Percentiles rank a stretch among this genome's conserved stretches.
These are phyloP conservation scores for Usnea hakonensis DNA, from an alignment of 495 filamentous ascomycete genomes.

Conservation along the genomic window DNA sequence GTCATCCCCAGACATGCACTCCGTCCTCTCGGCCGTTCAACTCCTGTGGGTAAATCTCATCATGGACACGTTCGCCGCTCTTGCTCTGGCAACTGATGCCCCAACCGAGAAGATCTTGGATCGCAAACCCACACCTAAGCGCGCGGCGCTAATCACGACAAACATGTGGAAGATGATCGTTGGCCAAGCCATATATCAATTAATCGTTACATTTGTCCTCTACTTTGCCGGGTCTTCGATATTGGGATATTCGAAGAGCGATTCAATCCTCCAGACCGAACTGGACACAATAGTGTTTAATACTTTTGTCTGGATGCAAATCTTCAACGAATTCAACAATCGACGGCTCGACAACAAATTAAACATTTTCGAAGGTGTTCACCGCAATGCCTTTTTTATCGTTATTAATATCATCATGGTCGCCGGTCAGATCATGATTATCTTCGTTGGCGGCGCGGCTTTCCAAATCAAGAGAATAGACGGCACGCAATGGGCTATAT, in stretches of 20 bases:
- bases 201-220: slow-evolving; percentile 67
- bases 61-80: slow-evolving; percentile 86
- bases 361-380: slow-evolving; percentile 81
- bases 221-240: slow-evolving; percentile 63
- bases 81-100: slow-evolving; percentile 79
- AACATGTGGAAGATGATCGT: slow-evolving; percentile 98
- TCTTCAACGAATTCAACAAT: slow-evolving; percentile 94
- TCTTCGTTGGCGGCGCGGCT: slow-evolving; percentile 65
- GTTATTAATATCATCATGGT: slow-evolving; percentile 75
- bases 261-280: slow-evolving; percentile 36
- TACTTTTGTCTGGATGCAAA: slow-evolving; percentile 94
- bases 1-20: slow-evolving; percentile 53
- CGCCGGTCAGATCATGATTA: slow-evolving; percentile 70
- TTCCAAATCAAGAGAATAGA: slow-evolving; percentile 65
- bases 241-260: slow-evolving; percentile 43
- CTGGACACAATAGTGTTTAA: slow-evolving; percentile 80
- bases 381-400: slow-evolving; percentile 72
- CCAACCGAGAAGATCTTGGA: slow-evolving; percentile 71
- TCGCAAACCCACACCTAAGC: slow-evolving; percentile 76
- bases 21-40: slow-evolving; percentile 79
- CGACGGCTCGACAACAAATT: slow-evolving; percentile 80
- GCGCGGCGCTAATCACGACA: slow-evolving; percentile 64
- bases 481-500: slow-evolving; percentile 66
- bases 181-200: slow-evolving; percentile 76
- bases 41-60: slow-evolving; percentile 89